Evolutionary conservation across 768 basidiomycete species (phyloP).

Genomic region (Boletellus ananiceps): DNA sequence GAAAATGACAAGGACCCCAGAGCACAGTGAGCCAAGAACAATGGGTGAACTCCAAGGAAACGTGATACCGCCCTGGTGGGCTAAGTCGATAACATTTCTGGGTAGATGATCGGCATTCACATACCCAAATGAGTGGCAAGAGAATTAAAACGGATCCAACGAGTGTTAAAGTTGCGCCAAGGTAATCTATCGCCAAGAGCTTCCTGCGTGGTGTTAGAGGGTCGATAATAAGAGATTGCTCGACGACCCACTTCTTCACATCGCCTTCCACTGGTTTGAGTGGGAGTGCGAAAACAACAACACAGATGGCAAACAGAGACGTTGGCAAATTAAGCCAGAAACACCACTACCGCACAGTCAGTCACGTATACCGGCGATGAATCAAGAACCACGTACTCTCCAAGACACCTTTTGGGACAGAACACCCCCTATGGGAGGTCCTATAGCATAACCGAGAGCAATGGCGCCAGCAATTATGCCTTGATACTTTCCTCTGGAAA

Average conservation of each 20-base stretch:
- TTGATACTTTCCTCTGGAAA: conserved; percentile 65
- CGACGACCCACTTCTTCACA: conserved; percentile 39
- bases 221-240: background rate
- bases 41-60: conserved; percentile 69
- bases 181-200: conserved; percentile 59
- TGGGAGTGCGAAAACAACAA: conserved; percentile 61
- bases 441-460: conserved; percentile 54
- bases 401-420: conserved; percentile 59
- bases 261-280: conserved; percentile 64
- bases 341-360: conserved; percentile 49
- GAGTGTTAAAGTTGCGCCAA: conserved; percentile 56
- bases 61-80: conserved; percentile 57
- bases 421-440: conserved; percentile 65
- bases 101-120: conserved; percentile 10
- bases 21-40: conserved; percentile 55
- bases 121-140: conserved; percentile 68
- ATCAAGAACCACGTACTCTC: conserved; percentile 41
- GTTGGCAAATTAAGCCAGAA: conserved; percentile 71
- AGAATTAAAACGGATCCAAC: conserved; percentile 59
- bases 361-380: background rate
- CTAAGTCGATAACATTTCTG: background rate
- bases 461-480: conserved; percentile 63
- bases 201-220: conserved; percentile 39
- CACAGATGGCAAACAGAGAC: conserved; percentile 47
- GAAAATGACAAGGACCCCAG: conserved; percentile 47